Evolutionary conservation across 2,329 filamentous ascomycete species (phyloP).

Genomic region (Fusarium piperis): DNA sequence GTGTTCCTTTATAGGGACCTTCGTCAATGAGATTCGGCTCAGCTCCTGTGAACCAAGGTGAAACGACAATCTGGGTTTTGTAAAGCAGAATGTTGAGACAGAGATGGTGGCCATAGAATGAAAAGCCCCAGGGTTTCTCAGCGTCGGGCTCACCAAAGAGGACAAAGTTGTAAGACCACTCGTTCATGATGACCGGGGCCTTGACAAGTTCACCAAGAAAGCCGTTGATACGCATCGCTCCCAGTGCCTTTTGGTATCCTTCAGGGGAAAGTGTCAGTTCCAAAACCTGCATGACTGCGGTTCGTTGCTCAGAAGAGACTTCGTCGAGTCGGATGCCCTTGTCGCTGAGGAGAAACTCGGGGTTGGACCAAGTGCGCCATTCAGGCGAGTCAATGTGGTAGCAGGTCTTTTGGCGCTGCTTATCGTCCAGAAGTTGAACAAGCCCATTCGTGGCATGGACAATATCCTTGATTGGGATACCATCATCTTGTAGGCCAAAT

Average conservation of each 20-base stretch:
- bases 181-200: slow-evolving; percentile 72
- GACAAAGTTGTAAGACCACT: slow-evolving; percentile 79
- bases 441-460: slow-evolving; percentile 61
- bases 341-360: slow-evolving; percentile 74
- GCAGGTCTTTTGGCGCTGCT: slow-evolving; percentile 52
- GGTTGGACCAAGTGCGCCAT: slow-evolving; percentile 75
- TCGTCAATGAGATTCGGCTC: not conserved
- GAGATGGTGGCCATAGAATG: slow-evolving; percentile 82
- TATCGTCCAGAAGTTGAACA: slow-evolving; percentile 54
- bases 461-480: slow-evolving; percentile 65
- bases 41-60: slow-evolving; percentile 68
- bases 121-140: slow-evolving; percentile 73
- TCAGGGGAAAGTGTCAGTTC: slow-evolving; percentile 67
- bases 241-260: slow-evolving; percentile 74
- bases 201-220: slow-evolving; percentile 76
- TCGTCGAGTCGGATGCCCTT: slow-evolving; percentile 76
- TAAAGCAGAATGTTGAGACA: slow-evolving; percentile 77
- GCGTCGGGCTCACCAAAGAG: slow-evolving; percentile 72
- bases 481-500: slow-evolving; percentile 71
- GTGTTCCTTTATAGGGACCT: slow-evolving; percentile 65
- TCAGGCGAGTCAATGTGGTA: slow-evolving; percentile 68
- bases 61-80: slow-evolving; percentile 71
- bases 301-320: slow-evolving; percentile 49
- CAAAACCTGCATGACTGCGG: slow-evolving; percentile 65
- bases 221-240: slow-evolving; percentile 77